Percentiles rank a stretch among this genome's conserved stretches.
Evolutionary conservation across 1,284 basidiomycete genomes (phyloP).

Genomic region (Ustanciosporium gigantosporum): DNA sequence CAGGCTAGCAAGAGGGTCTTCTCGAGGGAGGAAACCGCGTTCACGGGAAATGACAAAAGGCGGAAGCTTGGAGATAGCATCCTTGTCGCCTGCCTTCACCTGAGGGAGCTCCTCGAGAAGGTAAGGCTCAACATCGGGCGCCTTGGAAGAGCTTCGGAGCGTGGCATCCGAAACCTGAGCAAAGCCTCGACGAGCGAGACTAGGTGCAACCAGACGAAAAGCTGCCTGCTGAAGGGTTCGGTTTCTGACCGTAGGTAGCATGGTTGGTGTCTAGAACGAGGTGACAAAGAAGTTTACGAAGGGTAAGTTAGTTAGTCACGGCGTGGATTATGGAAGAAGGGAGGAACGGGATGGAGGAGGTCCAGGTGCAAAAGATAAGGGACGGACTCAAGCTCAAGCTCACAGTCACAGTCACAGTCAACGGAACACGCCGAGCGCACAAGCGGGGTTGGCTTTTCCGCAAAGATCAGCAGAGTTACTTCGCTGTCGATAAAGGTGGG

Average conservation of each 20-base stretch:
- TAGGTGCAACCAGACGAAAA: not conserved
- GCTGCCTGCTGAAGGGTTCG: conserved; percentile 13
- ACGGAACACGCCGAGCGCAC: too few species aligned
- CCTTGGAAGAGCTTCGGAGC: not conserved
- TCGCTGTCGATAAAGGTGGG: too few species aligned
- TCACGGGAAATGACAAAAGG: conserved; percentile 45
- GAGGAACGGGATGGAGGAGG: too few species aligned
- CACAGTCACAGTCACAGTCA: too few species aligned
- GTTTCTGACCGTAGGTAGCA: conserved; percentile 24
- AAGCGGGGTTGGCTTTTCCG: too few species aligned
- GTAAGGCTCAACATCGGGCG: conserved; percentile 33
- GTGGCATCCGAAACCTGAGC: conserved; percentile 34
- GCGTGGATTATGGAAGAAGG: too few species aligned
- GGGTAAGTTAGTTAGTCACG: too few species aligned
- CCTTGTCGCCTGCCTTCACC: conserved; percentile 12
- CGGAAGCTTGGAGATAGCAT: conserved; percentile 35
- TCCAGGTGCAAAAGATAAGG: too few species aligned
- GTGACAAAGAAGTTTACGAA: too few species aligned
- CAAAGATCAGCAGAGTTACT: too few species aligned
- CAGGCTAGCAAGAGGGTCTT: conserved; percentile 45
- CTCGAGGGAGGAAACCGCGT: conserved; percentile 44
- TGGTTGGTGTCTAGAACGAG: too few species aligned
- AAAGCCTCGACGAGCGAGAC: conserved; percentile 8
- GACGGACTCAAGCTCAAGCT: too few species aligned
- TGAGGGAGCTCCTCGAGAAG: conserved; percentile 45